phyloP scores from a whole-genome alignment of 208 protist species.

The Trypanosoma cruzi region DNA sequence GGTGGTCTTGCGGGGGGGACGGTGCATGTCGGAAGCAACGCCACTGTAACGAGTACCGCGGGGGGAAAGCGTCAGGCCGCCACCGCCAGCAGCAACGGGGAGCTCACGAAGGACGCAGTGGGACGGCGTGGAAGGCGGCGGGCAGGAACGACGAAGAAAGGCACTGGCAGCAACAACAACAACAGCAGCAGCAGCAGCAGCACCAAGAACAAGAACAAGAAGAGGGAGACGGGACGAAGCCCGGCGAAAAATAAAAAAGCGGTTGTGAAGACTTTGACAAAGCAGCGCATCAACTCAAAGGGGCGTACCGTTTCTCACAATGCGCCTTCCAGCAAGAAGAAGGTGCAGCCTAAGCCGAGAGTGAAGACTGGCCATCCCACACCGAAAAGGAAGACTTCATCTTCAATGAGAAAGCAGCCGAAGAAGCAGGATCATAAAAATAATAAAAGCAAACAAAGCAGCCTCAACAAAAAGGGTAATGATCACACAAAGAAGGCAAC shows the following conservation, averaged over 20 bases:
- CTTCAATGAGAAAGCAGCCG: background rate
- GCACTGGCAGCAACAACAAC: constrained; percentile 2
- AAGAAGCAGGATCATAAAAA: background rate
- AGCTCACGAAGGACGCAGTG: too few species aligned
- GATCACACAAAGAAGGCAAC: background rate
- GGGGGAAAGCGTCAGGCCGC: too few species aligned
- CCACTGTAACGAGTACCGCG: too few species aligned
- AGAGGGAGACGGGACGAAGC: background rate
- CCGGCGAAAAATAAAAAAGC: background rate
- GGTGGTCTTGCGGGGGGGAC: too few species aligned
- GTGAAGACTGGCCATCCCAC: background rate
- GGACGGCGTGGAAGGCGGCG: background rate
- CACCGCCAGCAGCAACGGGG: too few species aligned
- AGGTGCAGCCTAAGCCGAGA: background rate
- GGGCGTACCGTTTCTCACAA: background rate
- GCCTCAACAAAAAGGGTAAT: background rate
- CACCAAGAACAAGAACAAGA: background rate
- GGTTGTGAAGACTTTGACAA: constrained; percentile 1
- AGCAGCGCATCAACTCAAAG: constrained; percentile 4
- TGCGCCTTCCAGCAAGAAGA: background rate
- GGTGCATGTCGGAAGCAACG: too few species aligned
- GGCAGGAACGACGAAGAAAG: background rate
- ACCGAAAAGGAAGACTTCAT: background rate
- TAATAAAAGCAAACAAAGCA: constrained; percentile 2
- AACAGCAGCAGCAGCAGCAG: background rate